Percentiles rank a stretch among this genome's conserved stretches.
Conservation (phyloP, 2,329 filamentous ascomycete species). For the Paraphoma chrysanthemicola region DNA sequence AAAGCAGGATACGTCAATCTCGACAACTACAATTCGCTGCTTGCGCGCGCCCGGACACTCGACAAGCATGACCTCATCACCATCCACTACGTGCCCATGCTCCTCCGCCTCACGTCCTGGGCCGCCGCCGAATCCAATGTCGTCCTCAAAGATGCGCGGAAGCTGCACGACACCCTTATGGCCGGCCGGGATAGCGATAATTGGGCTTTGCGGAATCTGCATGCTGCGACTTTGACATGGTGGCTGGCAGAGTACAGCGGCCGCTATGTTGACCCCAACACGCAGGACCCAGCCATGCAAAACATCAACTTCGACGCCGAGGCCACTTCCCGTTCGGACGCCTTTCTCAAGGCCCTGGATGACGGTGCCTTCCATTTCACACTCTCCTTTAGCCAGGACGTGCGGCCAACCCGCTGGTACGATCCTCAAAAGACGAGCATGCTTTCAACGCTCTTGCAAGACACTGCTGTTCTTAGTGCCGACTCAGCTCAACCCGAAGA, state of each 20-base stretch:
- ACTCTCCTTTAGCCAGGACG: conserved; percentile 81
- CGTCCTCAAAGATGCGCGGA: conserved; percentile 71
- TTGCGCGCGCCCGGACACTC: conserved; percentile 71
- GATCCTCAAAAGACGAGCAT: conserved; percentile 85
- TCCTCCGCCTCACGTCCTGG: conserved; percentile 77
- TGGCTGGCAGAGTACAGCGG: conserved; percentile 96
- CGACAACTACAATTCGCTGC: conserved; percentile 75
- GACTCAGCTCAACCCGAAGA: conserved; percentile 74
- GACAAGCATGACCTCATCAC: conserved; percentile 78
- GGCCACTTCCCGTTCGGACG: conserved; percentile 72
- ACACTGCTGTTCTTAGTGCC: conserved; percentile 71
- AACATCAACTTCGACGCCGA: conserved; percentile 71
- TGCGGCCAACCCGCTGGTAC: conserved; percentile 82
- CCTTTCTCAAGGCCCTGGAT: conserved; percentile 78
- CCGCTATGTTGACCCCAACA: conserved; percentile 79
- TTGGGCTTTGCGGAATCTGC: conserved; percentile 78
- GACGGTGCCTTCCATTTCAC: conserved; percentile 94
- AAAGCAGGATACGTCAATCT: conserved; percentile 74
- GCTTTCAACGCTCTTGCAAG: conserved; percentile 81
- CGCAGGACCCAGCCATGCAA: conserved; percentile 54
- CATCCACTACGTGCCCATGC: conserved; percentile 82
- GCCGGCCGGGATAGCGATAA: conserved; percentile 69
- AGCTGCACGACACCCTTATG: conserved; percentile 73
- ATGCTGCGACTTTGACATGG: conserved; percentile 79
- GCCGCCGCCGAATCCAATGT: conserved; percentile 77